A percentile compares a stretch with the other conserved stretches of the same genome.
These are phyloP conservation scores for Lepidium didymum DNA, from an alignment of 345 rosid genomes.

Conservation along the genomic window DNA sequence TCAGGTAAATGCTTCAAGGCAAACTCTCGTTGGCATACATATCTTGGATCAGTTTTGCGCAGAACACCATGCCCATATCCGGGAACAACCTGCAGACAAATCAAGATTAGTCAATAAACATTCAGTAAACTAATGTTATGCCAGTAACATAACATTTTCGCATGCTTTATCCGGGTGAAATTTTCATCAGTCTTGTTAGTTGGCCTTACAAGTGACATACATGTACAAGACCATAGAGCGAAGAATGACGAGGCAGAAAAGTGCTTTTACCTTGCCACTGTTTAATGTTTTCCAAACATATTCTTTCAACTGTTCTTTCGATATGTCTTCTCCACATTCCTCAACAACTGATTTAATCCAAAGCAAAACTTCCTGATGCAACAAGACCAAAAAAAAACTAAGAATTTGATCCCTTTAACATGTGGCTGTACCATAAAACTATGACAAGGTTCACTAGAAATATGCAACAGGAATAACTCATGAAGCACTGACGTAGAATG, in stretches of 20 bases:
- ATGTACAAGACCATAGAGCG: neutral
- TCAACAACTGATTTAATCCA: conserved; percentile 95
- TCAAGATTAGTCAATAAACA: neutral
- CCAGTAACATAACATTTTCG: neutral
- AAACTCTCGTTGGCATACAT: conserved; percentile 93
- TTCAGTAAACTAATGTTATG: neutral
- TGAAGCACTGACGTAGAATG: neutral
- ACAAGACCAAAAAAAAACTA: neutral
- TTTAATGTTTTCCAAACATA: conserved; percentile 93
- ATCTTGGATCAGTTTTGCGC: conserved; percentile 95
- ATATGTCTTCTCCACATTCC: conserved; percentile 82
- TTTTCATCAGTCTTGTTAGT: neutral
- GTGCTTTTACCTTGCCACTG: conserved; percentile 71
- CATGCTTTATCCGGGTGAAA: neutral
- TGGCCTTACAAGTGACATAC: neutral
- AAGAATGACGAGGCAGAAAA: neutral
- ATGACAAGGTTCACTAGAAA: conserved; percentile 2
- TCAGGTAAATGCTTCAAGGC: conserved; percentile 95
- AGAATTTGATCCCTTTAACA: neutral
- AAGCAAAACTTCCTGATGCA: conserved; percentile 79
- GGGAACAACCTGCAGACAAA: conserved; percentile 75
- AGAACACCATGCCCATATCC: conserved; percentile 98
- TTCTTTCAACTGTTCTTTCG: conserved; percentile 71
- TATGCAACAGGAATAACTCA: neutral
- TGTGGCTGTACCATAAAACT: neutral